Base-by-base conservation (phyloP, 2,329 filamentous ascomycete species). In the Coniochaeta pulveracea region DNA sequence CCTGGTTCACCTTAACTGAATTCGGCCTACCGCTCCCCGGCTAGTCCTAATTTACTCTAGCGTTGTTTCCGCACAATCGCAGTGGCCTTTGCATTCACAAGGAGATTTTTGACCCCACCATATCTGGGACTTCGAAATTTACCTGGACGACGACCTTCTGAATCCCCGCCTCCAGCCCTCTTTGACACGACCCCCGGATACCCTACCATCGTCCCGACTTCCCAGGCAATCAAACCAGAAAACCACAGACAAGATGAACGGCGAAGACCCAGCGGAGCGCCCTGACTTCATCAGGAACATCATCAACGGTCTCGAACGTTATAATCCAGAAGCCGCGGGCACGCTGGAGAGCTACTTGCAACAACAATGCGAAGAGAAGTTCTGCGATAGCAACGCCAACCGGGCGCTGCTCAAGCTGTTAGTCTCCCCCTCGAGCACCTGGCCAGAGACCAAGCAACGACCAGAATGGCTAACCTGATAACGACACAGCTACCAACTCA, bases 371-470 rank as follows among this genome's bases (percentile, higher is more conserved):
- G 89, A 96, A 63, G 79, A 83, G 60, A 81, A 86, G 64, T 88
- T 82, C 48, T 88, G 85, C 63, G 91, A 98, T 63, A 85, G 81
- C 69, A 96, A 95, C 63, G 86, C 91, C 50, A 98, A 96, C 66
- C 69, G 95, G 57, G 93, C 91, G 31, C 67, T 98, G 43, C 59
- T 98, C 63, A 98, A 98, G 69, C 74, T 98, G 91, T 98, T 70
- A 79, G 85, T 84, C 17, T 27, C 11, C 21, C 23, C 35, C 36
- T 25, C 34, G 41, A 8, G 35, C n/a, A 12, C 17, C 16, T 29
- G 26, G 19, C 26, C 4, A n/a, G 15, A 19, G 5, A 15, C 26
- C 11, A 10, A 29, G n/a, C n/a, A n/a, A n/a, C 8, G 8, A 23
- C n/a, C 8, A 8, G 8, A 23, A 23, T 23, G 8, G n/a, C 21